Percentiles rank a stretch among this genome's conserved stretches.
These are phyloP conservation scores for Cicer arietinum DNA, from an alignment of 306 rosid species.

Conservation along the genomic window DNA sequence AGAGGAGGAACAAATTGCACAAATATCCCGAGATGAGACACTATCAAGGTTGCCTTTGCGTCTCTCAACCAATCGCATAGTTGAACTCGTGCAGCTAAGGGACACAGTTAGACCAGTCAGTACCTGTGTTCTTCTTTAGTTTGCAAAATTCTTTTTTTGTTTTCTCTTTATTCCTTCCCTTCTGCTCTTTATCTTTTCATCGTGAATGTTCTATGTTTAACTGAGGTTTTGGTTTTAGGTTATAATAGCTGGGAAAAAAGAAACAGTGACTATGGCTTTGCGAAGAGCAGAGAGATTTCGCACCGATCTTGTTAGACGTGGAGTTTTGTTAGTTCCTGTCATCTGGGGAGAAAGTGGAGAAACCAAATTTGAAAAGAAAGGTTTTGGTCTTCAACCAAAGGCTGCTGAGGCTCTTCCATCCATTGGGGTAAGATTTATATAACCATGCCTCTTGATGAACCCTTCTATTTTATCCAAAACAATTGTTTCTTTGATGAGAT, in stretches of 20 bases:
- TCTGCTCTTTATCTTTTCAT: background rate
- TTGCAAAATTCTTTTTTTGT: constrained; percentile 6
- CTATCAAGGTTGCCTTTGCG: constrained; percentile 92
- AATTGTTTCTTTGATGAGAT: constrained; percentile 40
- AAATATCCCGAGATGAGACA: constrained; percentile 84
- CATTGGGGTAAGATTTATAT: constrained; percentile 73
- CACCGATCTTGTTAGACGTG: constrained; percentile 79
- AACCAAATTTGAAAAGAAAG: constrained; percentile 79
- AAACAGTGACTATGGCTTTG: constrained; percentile 71
- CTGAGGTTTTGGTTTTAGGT: constrained; percentile 67
- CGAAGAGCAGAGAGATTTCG: constrained; percentile 81
- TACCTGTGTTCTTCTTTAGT: constrained; percentile 27
- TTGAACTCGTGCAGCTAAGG: constrained; percentile 96
- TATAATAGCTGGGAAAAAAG: constrained; percentile 89
- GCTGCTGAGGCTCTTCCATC: constrained; percentile 84
- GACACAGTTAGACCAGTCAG: constrained; percentile 93
- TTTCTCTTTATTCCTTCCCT: background rate
- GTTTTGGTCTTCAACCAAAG: constrained; percentile 68
- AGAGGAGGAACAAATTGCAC: constrained; percentile 93
- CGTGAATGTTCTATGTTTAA: constrained; percentile 29
- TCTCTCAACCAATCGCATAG: constrained; percentile 92
- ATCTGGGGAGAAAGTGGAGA: constrained; percentile 78
- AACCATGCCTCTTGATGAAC: constrained; percentile 33
- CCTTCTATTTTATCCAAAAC: constrained; percentile 17
- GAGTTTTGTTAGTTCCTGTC: constrained; percentile 87